Conservation (phyloP, 1,284 basidiomycete species). For the Pseudozyma sp. region DNA sequence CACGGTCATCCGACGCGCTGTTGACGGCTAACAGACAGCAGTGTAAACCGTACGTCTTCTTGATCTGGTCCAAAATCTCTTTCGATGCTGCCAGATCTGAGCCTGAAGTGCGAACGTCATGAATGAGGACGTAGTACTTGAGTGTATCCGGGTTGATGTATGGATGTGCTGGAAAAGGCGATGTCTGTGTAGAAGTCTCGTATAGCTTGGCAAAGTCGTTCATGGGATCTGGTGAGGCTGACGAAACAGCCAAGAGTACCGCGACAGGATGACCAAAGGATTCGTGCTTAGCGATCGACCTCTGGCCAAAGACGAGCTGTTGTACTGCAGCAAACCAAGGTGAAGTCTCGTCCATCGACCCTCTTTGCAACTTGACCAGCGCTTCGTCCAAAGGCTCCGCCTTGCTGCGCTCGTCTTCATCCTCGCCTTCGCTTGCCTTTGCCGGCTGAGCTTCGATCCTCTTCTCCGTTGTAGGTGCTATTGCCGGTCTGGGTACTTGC, state of each 20-base stretch:
- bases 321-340: constrained; percentile 59
- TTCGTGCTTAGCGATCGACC: constrained; percentile 53
- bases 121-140: constrained; percentile 65
- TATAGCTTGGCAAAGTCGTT: constrained; percentile 65
- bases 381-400: constrained; percentile 14
- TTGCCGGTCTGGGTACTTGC: constrained; percentile 8
- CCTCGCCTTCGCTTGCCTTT: not conserved
- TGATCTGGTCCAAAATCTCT: constrained; percentile 60
- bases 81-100: constrained; percentile 52
- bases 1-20: constrained; percentile 47
- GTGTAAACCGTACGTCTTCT: constrained; percentile 65
- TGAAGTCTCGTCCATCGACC: constrained; percentile 38
- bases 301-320: constrained; percentile 40
- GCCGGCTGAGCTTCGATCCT: not conserved
- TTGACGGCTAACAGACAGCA: constrained; percentile 65
- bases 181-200: constrained; percentile 42
- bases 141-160: constrained; percentile 62
- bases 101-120: constrained; percentile 54
- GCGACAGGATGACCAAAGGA: constrained; percentile 52
- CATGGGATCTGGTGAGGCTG: constrained; percentile 61
- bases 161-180: constrained; percentile 50
- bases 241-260: constrained; percentile 60
- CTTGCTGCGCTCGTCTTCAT: constrained; percentile 1
- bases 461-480: not conserved
- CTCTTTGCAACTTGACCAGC: constrained; percentile 16